Percentiles rank a stretch among this genome's conserved stretches.
Evolutionary conservation across 1,284 basidiomycete genomes (phyloP).

Genomic region (Naganishia albida): DNA sequence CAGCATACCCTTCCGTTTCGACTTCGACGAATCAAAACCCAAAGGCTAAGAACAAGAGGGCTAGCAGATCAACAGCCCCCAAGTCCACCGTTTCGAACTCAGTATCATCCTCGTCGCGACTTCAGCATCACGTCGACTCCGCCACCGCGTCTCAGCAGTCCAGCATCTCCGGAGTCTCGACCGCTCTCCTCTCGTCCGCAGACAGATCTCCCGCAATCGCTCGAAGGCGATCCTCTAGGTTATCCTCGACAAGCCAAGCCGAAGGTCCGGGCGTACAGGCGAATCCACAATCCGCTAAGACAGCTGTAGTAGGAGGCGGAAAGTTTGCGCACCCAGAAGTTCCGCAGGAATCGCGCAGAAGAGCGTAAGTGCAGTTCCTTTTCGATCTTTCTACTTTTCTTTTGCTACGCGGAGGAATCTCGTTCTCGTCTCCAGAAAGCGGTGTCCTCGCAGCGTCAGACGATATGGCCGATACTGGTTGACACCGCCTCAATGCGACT

Average conservation of each 20-base stretch:
- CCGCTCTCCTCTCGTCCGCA: background rate
- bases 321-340: constrained; percentile 4
- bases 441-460: no score
- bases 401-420: background rate
- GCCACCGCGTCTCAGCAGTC: constrained; percentile 23
- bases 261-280: background rate
- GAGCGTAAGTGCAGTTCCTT: background rate
- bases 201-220: background rate
- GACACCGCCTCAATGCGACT: no score
- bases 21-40: background rate
- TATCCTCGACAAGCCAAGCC: constrained; percentile 2
- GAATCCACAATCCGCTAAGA: background rate
- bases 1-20: constrained; percentile 9
- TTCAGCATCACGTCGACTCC: background rate
- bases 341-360: background rate
- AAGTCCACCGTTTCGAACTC: background rate
- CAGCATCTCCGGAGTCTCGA: constrained; percentile 20
- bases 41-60: background rate
- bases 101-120: background rate
- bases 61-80: background rate
- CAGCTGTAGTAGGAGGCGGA: background rate
- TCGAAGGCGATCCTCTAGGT: constrained; percentile 12
- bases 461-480: no score
- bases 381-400: background rate
- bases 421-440: no score